Conservation (phyloP, 345 rosid species). For the Atalantia buxifolia region DNA sequence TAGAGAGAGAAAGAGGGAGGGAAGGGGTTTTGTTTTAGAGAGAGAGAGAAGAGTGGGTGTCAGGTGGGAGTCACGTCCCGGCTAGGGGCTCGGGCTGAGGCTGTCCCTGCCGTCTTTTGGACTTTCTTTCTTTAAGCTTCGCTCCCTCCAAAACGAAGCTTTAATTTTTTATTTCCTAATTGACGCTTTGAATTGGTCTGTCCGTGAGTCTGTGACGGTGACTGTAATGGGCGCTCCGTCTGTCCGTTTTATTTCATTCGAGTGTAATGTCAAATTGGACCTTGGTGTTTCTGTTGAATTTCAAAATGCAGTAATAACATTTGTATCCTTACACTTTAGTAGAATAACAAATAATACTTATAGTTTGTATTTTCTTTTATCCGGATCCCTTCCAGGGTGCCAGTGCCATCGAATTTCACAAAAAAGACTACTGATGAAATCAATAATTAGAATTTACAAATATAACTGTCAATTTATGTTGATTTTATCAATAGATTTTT, state of each 20-base stretch:
- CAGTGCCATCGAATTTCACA: no score
- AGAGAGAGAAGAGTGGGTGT: not conserved
- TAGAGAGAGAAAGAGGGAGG: constrained; percentile 7
- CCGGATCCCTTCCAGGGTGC: no score
- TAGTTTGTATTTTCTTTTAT: no score
- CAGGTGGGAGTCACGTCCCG: constrained; percentile 30
- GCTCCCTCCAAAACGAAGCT: constrained; percentile 34
- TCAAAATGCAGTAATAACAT: not conserved
- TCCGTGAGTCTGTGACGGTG: not conserved
- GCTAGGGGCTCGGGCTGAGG: not conserved
- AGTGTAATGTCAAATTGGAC: not conserved
- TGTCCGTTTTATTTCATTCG: not conserved
- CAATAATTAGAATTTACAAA: no score
- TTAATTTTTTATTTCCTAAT: not conserved
- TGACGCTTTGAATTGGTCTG: constrained; percentile 12
- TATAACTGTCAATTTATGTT: not conserved
- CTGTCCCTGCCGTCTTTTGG: constrained; percentile 27
- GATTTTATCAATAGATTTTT: no score
- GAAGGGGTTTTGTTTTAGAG: not conserved
- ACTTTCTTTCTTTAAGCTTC: not conserved
- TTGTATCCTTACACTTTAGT: not conserved
- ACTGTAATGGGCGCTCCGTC: not conserved
- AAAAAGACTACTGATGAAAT: no score
- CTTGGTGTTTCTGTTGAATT: not conserved
- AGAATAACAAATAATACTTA: not conserved